These are phyloP conservation scores for Pseudogymnoascus sp. DNA, from an alignment of 2,329 filamentous ascomycete genomes.

Conservation along the genomic window DNA sequence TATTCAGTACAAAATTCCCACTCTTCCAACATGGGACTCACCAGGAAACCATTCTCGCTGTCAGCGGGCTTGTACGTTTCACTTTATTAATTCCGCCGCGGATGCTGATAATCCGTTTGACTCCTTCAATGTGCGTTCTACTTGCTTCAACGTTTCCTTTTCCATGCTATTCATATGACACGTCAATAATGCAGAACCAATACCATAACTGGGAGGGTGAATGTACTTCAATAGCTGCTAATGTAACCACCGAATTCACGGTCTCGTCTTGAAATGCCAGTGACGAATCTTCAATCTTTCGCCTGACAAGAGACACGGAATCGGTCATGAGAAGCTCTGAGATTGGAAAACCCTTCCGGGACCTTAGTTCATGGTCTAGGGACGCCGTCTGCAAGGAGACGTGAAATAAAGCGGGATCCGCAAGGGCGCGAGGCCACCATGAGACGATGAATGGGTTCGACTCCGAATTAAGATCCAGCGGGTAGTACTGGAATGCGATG, in stretches of 20 bases:
- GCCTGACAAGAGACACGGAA: conserved; percentile 43
- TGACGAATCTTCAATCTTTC: conserved; percentile 38
- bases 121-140: conserved; percentile 41
- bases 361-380: conserved; percentile 44
- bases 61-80: conserved; percentile 42
- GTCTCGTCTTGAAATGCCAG: conserved; percentile 46
- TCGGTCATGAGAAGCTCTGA: conserved; percentile 51
- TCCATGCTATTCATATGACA: conserved; percentile 34
- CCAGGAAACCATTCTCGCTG: conserved; percentile 31
- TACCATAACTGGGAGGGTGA: not conserved
- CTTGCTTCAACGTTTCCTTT: conserved; percentile 41
- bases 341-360: conserved; percentile 42
- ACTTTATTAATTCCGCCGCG: conserved; percentile 43
- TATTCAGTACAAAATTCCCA: conserved; percentile 6
- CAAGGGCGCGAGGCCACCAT: conserved; percentile 51
- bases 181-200: conserved; percentile 11
- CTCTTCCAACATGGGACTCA: not conserved
- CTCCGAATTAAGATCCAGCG: conserved; percentile 41
- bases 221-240: conserved; percentile 49
- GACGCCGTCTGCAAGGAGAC: conserved; percentile 52
- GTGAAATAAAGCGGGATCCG: conserved; percentile 48
- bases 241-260: conserved; percentile 47
- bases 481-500: conserved; percentile 53
- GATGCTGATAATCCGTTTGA: conserved; percentile 40
- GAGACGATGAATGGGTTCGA: conserved; percentile 51